Base-by-base conservation (phyloP, 129 eudicot species). In the Flaveria brownii region DNA sequence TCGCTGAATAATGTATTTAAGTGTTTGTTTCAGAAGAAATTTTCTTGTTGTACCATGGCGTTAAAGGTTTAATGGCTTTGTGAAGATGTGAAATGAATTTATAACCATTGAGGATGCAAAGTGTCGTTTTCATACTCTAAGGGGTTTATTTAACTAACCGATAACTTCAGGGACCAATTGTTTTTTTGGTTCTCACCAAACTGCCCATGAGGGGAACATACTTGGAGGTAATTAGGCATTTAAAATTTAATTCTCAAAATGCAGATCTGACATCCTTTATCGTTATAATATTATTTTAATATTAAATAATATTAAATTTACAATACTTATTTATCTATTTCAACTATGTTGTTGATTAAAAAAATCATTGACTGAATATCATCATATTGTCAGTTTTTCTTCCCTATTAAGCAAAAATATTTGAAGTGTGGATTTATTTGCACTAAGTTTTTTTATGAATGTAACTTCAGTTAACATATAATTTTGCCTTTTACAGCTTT, bases 251-350 rank as follows among this genome's bases (percentile, higher is more conserved):
- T 79, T 41, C 67, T 13, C 54, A 41, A 36, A 77, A 3, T 50
- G 14, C 72, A 79, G 78, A 79, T 79, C 78, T 79, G 78, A 61
- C 78, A 62, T 36, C 72, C 77, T 47, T 62, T 5, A 71, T 79
- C 73, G 65, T 18, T 79, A 3, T 56, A n/a, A 18, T 65, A 76
- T 49, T 65, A 10, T 33, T 76, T 1, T 33, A 64, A 49, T 49
- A 50, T 42, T 23, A 10, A 23, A 7, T 4, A 33, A 15, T 63
- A 49, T 11, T 28, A 36, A 36, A 36, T 36, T 36, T 36, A 36
- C 30, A n/a, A 4, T 17, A 47, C 3, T 46, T 55, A 74, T 60
- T 63, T 46, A 47, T 47, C 11, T 11, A 17, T 7, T 76, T 30
- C 70, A 46, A 18, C 36, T 42, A 17, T 23, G 2, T 17, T 54